phyloP scores from a whole-genome alignment of 2,329 filamentous ascomycete species.

The Didymella pomorum region DNA sequence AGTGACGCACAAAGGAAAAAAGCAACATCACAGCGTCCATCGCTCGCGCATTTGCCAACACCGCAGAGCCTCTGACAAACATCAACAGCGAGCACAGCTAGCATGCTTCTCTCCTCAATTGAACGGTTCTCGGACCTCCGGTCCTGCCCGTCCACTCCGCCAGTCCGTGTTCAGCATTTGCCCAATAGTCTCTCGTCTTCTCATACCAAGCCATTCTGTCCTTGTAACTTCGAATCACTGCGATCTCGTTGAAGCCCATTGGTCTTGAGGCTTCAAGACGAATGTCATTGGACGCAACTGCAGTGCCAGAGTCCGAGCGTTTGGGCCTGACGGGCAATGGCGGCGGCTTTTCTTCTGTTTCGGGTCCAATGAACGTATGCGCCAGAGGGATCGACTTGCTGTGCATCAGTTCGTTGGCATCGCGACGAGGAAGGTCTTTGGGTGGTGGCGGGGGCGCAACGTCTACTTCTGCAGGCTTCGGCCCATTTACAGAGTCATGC shows the following conservation, averaged over 20 bases:
- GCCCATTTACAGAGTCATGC: not conserved
- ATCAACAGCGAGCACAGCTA: not conserved
- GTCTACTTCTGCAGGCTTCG: not conserved
- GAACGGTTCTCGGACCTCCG: constrained; percentile 16
- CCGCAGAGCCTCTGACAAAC: not conserved
- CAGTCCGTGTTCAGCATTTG: constrained; percentile 45
- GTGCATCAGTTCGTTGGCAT: constrained; percentile 11
- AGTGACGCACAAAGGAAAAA: not conserved
- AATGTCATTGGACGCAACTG: constrained; percentile 37
- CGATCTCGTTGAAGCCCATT: constrained; percentile 43
- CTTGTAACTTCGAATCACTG: constrained; percentile 33
- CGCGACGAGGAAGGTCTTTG: constrained; percentile 4
- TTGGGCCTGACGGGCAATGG: constrained; percentile 26
- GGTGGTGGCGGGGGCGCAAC: constrained; percentile 21
- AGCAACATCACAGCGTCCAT: not conserved
- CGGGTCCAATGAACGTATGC: not conserved
- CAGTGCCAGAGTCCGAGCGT: constrained; percentile 45
- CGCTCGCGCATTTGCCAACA: not conserved
- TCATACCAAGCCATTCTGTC: constrained; percentile 45
- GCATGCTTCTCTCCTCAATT: constrained; percentile 6
- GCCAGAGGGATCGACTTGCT: constrained; percentile 3
- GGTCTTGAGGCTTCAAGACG: constrained; percentile 34
- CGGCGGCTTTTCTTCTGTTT: not conserved
- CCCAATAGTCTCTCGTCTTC: constrained; percentile 48
- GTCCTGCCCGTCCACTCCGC: constrained; percentile 38